These are phyloP conservation scores for Euphorbia tirucalli DNA, from an alignment of 345 rosid genomes.

Conservation along the genomic window DNA sequence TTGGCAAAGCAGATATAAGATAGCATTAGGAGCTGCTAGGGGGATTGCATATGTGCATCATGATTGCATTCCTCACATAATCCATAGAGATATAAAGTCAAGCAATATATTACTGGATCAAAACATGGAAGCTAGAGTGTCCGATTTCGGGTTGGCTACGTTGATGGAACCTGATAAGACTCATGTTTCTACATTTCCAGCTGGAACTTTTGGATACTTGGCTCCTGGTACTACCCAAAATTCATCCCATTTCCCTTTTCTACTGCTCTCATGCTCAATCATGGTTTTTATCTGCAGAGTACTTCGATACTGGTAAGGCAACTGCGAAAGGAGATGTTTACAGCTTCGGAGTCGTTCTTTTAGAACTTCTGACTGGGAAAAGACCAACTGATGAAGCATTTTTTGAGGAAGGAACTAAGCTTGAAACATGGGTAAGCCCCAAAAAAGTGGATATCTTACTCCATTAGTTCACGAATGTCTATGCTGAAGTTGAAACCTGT, in stretches of 20 bases:
- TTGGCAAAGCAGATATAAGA: slow-evolving; percentile 58
- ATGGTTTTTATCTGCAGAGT: slow-evolving; percentile 43
- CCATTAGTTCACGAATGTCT: no score
- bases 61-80: slow-evolving; percentile 86
- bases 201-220: slow-evolving; percentile 85
- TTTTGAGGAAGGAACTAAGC: slow-evolving; percentile 82
- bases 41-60: slow-evolving; percentile 87
- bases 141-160: slow-evolving; percentile 84
- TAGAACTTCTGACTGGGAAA: slow-evolving; percentile 77
- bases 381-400: slow-evolving; percentile 79
- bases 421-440: slow-evolving; percentile 71
- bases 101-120: slow-evolving; percentile 80
- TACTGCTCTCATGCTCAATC: neutral
- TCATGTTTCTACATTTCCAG: slow-evolving; percentile 75
- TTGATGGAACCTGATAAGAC: slow-evolving; percentile 80
- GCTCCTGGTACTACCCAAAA: slow-evolving; percentile 56
- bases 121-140: slow-evolving; percentile 77
- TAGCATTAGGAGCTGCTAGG: slow-evolving; percentile 84
- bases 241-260: neutral
- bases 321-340: slow-evolving; percentile 82
- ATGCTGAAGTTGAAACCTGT: slow-evolving; percentile 8
- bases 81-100: slow-evolving; percentile 83
- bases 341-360: slow-evolving; percentile 77
- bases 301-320: slow-evolving; percentile 78
- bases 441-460: neutral